Evolutionary conservation across 2,329 filamentous ascomycete genomes (phyloP).

Genomic region (Aspergillus hortae): DNA sequence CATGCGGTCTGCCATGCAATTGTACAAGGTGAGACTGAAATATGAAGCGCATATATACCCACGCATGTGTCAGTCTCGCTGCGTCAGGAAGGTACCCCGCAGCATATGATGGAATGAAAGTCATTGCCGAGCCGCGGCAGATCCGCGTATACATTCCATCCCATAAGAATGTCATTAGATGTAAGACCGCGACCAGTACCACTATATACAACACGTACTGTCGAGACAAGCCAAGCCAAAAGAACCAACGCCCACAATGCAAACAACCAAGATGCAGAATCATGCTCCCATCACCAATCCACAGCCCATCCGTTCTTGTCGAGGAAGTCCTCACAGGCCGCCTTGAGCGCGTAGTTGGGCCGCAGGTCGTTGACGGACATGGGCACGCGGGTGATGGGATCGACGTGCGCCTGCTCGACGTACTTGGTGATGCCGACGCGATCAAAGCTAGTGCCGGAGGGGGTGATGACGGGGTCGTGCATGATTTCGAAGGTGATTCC

Average conservation of each 20-base stretch:
- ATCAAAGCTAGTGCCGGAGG: slow-evolving; percentile 87
- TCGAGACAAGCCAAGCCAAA: background rate
- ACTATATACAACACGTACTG: too few species aligned
- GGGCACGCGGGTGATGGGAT: slow-evolving; percentile 79
- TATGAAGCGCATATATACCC: background rate
- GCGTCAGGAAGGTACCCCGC: background rate
- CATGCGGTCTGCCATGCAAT: too few species aligned
- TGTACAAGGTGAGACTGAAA: too few species aligned
- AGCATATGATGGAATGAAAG: background rate
- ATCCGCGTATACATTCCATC: too few species aligned
- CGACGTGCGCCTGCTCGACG: slow-evolving; percentile 67
- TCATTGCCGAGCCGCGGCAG: too few species aligned
- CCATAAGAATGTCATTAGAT: too few species aligned
- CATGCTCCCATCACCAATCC: slow-evolving; percentile 63
- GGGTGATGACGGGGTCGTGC: slow-evolving; percentile 53
- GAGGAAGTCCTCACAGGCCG: slow-evolving; percentile 81
- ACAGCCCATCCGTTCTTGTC: slow-evolving; percentile 87
- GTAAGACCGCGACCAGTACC: too few species aligned
- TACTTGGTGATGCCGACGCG: slow-evolving; percentile 81
- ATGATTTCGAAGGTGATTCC: slow-evolving; percentile 50
- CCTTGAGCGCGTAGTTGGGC: slow-evolving; percentile 75
- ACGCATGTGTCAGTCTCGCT: background rate
- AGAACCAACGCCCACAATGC: slow-evolving; percentile 2
- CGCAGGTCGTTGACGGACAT: slow-evolving; percentile 67
- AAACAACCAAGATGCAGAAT: background rate